Evolutionary conservation across 306 rosid genomes (phyloP), one percentile per base, ranked within the genome.

Genomic region (Glycine soja): DNA sequence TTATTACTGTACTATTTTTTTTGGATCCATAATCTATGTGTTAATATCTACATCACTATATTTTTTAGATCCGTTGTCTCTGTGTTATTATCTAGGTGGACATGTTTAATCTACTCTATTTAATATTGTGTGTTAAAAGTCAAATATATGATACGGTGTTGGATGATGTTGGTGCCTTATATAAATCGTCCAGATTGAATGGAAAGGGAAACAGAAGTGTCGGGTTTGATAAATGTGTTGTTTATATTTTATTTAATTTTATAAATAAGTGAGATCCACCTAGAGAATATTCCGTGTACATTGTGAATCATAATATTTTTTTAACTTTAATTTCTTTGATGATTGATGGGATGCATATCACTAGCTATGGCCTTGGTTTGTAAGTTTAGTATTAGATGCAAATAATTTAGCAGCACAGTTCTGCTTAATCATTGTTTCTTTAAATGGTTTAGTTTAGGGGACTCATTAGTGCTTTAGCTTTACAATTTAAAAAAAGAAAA

Each of bases 101-200:
- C 81, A 65, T 80, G 72, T 56, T 69, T 54, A 78, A 54, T 75
- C 61, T 70, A 68, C 48, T 62, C 71, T 40, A 15, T 76, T 46
- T 65, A 45, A 64, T 71, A 4, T 58, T 15, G 45, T 74, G 81
- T 24, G 30, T 52, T 62, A 67, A 47, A 69, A 67, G 89, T 81
- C 82, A 75, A 85, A 75, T 79, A n/a, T 48, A 36, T 69, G 72
- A 82, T 83, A 58, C 67, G 80, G 70, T 82, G 84, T 81, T 78
- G 61, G 85, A 51, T 64, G 72, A 51, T 81, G 85, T 64, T 74
- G 86, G 75, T 79, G 32, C 83, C 84, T 77, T 84, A 13, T 74
- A 48, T 32, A 72, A 72, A 75, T 18, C 78, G 81, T 70, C 61
- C 80, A 66, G 51, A 85, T 48, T 54, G 48, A 69, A 54, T 19